Percentiles rank a stretch among this genome's conserved stretches.
Evolutionary conservation across 2,329 filamentous ascomycete genomes (phyloP).

Genomic region (Aspergillus sojae): DNA sequence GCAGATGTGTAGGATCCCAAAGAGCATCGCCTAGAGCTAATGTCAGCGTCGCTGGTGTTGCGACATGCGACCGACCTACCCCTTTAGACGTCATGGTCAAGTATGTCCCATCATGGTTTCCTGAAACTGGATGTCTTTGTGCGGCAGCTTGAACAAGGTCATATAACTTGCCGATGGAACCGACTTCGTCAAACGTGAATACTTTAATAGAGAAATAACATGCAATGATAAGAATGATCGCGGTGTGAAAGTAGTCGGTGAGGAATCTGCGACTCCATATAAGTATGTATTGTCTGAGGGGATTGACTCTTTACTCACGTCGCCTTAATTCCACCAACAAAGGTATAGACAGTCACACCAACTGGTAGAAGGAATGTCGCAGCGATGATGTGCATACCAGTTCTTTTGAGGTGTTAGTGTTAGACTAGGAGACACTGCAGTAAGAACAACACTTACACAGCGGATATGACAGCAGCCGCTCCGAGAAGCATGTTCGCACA

Average conservation of each 20-base stretch:
- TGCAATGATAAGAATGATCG: constrained; percentile 55
- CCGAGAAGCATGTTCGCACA: constrained; percentile 58
- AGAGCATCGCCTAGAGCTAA: constrained; percentile 55
- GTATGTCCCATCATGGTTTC: constrained; percentile 58
- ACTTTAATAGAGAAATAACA: constrained; percentile 55
- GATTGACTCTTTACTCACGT: constrained; percentile 24
- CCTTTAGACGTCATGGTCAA: constrained; percentile 59
- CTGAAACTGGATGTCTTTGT: constrained; percentile 49
- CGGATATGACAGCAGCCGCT: constrained; percentile 46
- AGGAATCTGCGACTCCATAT: constrained; percentile 36
- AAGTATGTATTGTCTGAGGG: background rate
- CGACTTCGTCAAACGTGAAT: constrained; percentile 49
- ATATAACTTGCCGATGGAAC: constrained; percentile 53
- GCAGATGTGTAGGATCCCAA: constrained; percentile 53
- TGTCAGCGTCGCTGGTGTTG: no score
- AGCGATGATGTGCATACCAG: constrained; percentile 55
- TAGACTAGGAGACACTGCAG: background rate
- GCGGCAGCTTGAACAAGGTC: constrained; percentile 53
- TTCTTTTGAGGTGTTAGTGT: constrained; percentile 29
- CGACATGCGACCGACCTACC: no score
- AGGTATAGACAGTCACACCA: constrained; percentile 44
- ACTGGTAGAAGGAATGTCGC: constrained; percentile 51
- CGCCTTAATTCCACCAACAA: constrained; percentile 46
- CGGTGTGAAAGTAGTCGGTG: constrained; percentile 59
- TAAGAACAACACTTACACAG: constrained; percentile 28